These are phyloP conservation scores for Oidiodendron maius DNA, from an alignment of 495 filamentous ascomycete genomes.

Conservation along the genomic window DNA sequence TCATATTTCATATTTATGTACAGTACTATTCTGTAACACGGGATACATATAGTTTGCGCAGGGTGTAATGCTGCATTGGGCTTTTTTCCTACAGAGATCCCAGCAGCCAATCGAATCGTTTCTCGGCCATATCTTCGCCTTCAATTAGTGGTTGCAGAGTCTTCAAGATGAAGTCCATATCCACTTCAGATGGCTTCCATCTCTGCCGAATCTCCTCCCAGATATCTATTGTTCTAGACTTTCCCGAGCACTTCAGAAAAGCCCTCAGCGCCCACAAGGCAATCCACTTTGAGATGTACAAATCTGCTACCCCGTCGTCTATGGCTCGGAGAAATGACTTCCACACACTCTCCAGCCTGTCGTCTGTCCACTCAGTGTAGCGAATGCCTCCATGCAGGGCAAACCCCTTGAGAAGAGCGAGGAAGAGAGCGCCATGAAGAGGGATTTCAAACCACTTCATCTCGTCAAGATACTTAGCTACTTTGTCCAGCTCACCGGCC, in stretches of 20 bases:
- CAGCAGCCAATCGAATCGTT: constrained; percentile 10
- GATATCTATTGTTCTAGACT: constrained; percentile 30
- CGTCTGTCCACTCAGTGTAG: constrained; percentile 58
- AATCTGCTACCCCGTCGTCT: constrained; percentile 23
- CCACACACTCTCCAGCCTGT: constrained; percentile 47
- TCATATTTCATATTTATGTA: no score
- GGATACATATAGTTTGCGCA: no score
- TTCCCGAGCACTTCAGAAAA: constrained; percentile 34
- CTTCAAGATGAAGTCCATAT: constrained; percentile 18
- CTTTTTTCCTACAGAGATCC: constrained; percentile 2
- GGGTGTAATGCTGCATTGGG: no score
- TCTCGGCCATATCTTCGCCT: constrained; percentile 6
- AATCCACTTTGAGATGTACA: constrained; percentile 45
- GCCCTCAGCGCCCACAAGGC: constrained; percentile 40
- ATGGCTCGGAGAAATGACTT: constrained; percentile 34
- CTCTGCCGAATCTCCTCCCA: constrained; percentile 24
- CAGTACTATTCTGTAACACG: no score
- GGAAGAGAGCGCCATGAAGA: constrained; percentile 56
- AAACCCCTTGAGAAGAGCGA: constrained; percentile 71
- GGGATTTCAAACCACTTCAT: constrained; percentile 54
- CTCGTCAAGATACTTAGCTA: constrained; percentile 54
- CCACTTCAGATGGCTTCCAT: constrained; percentile 17
- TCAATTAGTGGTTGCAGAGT: constrained; percentile 12
- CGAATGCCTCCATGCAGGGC: constrained; percentile 55
- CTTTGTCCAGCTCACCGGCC: constrained; percentile 50